Conservation (phyloP, 129 eudicot species). For the carrot (Daucus carota) region DNA sequence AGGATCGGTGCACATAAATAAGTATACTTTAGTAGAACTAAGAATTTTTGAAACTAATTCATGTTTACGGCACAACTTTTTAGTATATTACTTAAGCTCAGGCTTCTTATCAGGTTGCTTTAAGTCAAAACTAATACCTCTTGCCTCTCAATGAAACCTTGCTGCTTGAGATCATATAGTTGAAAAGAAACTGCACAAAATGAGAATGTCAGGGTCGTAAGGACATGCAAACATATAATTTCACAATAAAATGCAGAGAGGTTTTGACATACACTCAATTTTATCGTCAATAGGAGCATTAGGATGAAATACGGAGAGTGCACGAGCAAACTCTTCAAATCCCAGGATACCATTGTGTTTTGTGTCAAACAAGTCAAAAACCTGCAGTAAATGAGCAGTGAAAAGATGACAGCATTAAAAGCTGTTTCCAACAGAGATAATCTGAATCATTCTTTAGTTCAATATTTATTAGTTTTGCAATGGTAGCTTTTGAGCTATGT, state of each 20-base stretch:
- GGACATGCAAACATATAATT: background rate
- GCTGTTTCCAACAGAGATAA: background rate
- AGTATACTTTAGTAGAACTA: background rate
- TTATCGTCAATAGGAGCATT: constrained; percentile 40
- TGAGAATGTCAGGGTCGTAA: background rate
- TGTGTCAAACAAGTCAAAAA: constrained; percentile 86
- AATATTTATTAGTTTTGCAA: background rate
- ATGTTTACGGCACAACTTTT: background rate
- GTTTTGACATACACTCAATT: background rate
- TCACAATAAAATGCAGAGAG: background rate
- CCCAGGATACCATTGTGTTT: constrained; percentile 80
- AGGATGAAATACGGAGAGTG: constrained; percentile 89
- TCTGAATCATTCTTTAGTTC: background rate
- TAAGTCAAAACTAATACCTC: constrained; percentile 36
- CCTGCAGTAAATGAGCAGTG: constrained; percentile 27
- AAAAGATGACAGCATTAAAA: background rate
- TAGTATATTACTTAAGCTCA: background rate
- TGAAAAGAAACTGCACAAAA: constrained; percentile 68
- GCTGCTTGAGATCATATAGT: constrained; percentile 91
- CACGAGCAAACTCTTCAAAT: constrained; percentile 88
- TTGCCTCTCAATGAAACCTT: constrained; percentile 92
- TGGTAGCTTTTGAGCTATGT: background rate
- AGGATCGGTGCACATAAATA: background rate
- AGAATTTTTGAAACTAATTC: background rate
- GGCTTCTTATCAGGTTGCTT: background rate